Evolutionary conservation across 2,329 filamentous ascomycete genomes (phyloP).

Genomic region (Penicillium sumatraense): DNA sequence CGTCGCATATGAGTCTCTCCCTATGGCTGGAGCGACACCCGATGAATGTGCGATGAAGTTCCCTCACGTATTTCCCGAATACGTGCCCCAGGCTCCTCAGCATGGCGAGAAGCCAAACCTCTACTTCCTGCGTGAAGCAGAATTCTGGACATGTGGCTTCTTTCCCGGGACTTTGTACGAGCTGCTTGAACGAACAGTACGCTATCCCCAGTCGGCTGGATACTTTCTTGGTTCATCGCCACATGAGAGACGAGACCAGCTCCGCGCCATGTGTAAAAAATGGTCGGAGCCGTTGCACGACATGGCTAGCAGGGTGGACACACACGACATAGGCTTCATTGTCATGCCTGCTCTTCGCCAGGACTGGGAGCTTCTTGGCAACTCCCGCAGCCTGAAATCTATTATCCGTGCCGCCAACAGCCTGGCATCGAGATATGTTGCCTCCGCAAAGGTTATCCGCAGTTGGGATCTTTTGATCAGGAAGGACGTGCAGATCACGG

Average conservation of each 20-base stretch:
- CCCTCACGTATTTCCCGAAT: conserved; percentile 10
- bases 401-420: conserved; percentile 23
- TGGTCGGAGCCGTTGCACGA: conserved; percentile 22
- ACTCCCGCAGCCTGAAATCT: conserved; percentile 9
- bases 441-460: conserved; percentile 46
- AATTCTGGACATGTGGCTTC: conserved; percentile 32
- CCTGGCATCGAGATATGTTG: conserved; percentile 40
- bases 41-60: conserved; percentile 6
- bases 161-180: conserved; percentile 24
- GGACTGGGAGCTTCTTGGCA: conserved; percentile 53
- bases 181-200: conserved; percentile 18
- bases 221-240: background rate
- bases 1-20: conserved; percentile 14
- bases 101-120: conserved; percentile 7
- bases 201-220: conserved; percentile 9
- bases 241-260: conserved; percentile 3
- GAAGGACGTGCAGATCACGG: conserved; percentile 28
- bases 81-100: conserved; percentile 13
- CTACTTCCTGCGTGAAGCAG: conserved; percentile 13
- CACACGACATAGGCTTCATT: conserved; percentile 61
- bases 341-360: conserved; percentile 52
- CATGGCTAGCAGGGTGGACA: conserved; percentile 49
- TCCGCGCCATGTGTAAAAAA: conserved; percentile 10
- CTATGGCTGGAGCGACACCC: conserved; percentile 4
- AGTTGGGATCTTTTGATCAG: conserved; percentile 31